A percentile compares a stretch with the other conserved stretches of the same genome.
phyloP scores from a whole-genome alignment of 148 eudicot genomes.

The Rhododendron molle region DNA sequence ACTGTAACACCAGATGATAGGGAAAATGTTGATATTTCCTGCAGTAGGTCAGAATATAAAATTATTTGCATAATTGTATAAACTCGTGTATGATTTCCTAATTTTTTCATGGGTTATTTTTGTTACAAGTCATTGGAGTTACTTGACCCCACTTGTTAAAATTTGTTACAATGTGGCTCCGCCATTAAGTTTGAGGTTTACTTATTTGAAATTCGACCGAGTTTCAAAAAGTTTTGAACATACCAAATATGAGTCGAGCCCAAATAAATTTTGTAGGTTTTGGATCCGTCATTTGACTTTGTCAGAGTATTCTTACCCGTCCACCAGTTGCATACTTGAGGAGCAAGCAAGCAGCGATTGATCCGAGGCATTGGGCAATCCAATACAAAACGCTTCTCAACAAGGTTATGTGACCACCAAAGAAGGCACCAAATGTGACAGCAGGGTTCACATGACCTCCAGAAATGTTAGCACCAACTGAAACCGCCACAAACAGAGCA shows the following conservation, averaged over 20 bases:
- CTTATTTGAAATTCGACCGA: not conserved
- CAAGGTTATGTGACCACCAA: constrained; percentile 68
- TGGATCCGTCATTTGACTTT: not conserved
- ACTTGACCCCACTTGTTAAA: not conserved
- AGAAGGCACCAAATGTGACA: constrained; percentile 69
- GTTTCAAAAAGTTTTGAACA: not conserved
- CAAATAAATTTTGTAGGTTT: not conserved
- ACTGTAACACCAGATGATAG: constrained; percentile 52
- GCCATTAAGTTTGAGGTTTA: not conserved
- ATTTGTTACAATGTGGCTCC: no score
- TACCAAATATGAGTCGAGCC: not conserved
- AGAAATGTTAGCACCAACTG: constrained; percentile 71
- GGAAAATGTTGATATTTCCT: constrained; percentile 54
- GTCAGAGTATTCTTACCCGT: constrained; percentile 26
- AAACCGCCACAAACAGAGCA: constrained; percentile 66
- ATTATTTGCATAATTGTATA: not conserved
- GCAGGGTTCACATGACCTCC: constrained; percentile 87
- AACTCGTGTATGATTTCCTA: not conserved
- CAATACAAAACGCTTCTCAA: constrained; percentile 44
- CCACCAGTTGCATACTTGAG: constrained; percentile 70
- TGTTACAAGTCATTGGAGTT: no score
- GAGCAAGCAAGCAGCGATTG: constrained; percentile 74
- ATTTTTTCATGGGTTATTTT: no score
- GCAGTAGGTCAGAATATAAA: not conserved
- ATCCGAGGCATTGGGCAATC: constrained; percentile 73